Evolutionary conservation across 2,329 filamentous ascomycete species (phyloP).

Genomic region (Scopulariopsis brevicaulis): DNA sequence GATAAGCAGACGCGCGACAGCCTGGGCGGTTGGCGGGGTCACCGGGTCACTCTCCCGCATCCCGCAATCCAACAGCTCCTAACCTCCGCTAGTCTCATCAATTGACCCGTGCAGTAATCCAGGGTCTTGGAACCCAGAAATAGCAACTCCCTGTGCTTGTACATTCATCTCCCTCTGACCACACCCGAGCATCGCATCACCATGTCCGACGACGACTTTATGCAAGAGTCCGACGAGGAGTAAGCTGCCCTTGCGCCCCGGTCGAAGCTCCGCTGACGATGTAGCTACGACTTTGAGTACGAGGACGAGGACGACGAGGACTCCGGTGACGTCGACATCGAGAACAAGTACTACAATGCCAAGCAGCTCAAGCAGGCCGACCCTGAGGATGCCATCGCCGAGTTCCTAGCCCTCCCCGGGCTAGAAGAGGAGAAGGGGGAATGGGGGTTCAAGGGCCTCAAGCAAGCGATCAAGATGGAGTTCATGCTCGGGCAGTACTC

Average conservation of each 20-base stretch:
- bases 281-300: slow-evolving; percentile 89
- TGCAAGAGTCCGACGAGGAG: slow-evolving; percentile 36
- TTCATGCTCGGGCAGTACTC: slow-evolving; percentile 86
- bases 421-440: slow-evolving; percentile 88
- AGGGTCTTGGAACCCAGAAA: background rate
- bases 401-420: slow-evolving; percentile 80
- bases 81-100: too few species aligned
- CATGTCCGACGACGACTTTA: slow-evolving; percentile 40
- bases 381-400: slow-evolving; percentile 77
- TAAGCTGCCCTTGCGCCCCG: slow-evolving; percentile 17
- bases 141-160: background rate
- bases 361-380: slow-evolving; percentile 89
- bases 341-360: slow-evolving; percentile 99
- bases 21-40: background rate
- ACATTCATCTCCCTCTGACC: background rate
- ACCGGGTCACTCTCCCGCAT: background rate
- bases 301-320: slow-evolving; percentile 87
- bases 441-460: slow-evolving; percentile 97
- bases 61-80: background rate
- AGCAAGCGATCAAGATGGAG: slow-evolving; percentile 96
- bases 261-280: background rate
- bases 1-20: background rate
- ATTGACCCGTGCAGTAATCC: too few species aligned
- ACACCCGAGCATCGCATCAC: slow-evolving; percentile 6
- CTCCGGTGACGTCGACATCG: slow-evolving; percentile 81